Evolutionary conservation across 257 asterid species (phyloP).

Genomic region (Forsythia viridissima): DNA sequence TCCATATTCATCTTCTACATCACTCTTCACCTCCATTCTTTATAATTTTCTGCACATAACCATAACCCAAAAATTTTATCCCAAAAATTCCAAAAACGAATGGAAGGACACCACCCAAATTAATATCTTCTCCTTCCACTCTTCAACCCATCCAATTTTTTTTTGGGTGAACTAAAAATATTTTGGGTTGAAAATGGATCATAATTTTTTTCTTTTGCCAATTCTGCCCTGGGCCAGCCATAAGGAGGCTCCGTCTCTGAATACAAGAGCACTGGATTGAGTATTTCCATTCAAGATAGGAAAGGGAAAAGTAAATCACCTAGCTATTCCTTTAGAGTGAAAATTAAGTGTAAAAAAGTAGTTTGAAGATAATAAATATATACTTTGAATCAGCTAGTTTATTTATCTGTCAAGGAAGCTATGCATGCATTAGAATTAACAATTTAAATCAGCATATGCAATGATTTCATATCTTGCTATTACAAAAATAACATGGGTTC

Average conservation of each 20-base stretch:
- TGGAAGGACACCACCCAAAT: no score
- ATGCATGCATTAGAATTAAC: constrained; percentile 4
- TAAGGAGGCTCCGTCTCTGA: neutral
- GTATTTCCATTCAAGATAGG: neutral
- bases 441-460: neutral
- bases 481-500: neutral
- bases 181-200: neutral
- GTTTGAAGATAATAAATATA: neutral
- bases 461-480: constrained; percentile 1
- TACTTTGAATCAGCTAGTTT: constrained; percentile 11
- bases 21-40: no score
- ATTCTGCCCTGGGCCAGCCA: neutral
- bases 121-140: no score
- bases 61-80: no score
- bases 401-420: neutral
- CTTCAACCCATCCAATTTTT: no score
- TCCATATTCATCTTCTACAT: no score
- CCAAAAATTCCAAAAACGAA: no score
- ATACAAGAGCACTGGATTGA: neutral
- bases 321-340: constrained; percentile 1
- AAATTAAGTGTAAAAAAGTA: constrained; percentile 1
- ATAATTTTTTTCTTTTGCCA: no score
- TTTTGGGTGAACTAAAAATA: no score
- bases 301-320: neutral
- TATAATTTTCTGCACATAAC: no score